Evolutionary conservation across 148 eudicot species (phyloP).

Genomic region (Cornus florida): DNA sequence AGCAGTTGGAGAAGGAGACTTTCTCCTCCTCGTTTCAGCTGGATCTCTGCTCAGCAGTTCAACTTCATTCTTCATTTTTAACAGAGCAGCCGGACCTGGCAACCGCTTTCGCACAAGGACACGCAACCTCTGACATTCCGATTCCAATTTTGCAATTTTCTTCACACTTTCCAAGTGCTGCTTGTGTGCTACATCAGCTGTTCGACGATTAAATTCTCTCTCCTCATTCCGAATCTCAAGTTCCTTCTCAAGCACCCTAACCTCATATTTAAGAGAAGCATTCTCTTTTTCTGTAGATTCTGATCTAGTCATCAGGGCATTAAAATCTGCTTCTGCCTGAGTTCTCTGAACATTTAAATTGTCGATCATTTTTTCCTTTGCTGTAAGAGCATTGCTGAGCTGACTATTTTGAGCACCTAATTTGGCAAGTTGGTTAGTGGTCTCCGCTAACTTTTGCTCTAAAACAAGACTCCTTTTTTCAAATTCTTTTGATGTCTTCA

Average conservation of each 20-base stretch:
- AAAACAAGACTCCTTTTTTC: conserved; percentile 41
- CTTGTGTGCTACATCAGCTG: conserved; percentile 66
- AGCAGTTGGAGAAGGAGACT: conserved; percentile 35
- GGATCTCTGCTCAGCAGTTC: conserved; percentile 46
- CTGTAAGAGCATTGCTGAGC: conserved; percentile 44
- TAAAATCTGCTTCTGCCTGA: conserved; percentile 47
- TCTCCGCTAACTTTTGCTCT: conserved; percentile 56
- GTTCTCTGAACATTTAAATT: conserved; percentile 44
- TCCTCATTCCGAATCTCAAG: conserved; percentile 85
- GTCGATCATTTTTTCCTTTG: conserved; percentile 62
- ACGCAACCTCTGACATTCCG: conserved; percentile 87
- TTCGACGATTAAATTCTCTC: conserved; percentile 64
- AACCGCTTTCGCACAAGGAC: conserved; percentile 70
- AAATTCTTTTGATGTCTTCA: conserved; percentile 56
- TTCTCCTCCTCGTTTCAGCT: conserved; percentile 46
- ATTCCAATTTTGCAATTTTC: conserved; percentile 78
- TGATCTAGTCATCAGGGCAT: conserved; percentile 41
- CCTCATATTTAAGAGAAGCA: conserved; percentile 72
- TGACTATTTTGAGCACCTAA: conserved; percentile 54
- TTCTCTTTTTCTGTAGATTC: conserved; percentile 69
- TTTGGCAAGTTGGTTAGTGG: conserved; percentile 37
- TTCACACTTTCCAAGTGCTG: conserved; percentile 73
- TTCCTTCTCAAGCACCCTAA: conserved; percentile 81
- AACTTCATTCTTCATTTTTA: conserved; percentile 87
- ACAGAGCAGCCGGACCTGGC: conserved; percentile 86